A percentile compares a stretch with the other conserved stretches of the same genome.
These are phyloP conservation scores for Alternaria viburni DNA, from an alignment of 2,329 filamentous ascomycete genomes.

Conservation along the genomic window DNA sequence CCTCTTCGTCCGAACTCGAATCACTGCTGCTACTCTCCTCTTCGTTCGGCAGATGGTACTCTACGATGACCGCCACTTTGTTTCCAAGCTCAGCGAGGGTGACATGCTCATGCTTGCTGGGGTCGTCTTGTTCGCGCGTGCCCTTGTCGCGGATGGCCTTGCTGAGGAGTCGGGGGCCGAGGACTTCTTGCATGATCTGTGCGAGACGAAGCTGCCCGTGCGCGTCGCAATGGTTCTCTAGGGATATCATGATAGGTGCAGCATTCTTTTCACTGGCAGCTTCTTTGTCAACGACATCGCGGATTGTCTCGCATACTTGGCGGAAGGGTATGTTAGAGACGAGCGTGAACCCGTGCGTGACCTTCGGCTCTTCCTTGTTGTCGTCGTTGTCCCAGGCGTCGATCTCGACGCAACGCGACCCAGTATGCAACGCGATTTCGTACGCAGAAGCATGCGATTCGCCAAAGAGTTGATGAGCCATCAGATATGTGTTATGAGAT, in stretches of 20 bases:
- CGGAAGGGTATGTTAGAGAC: slow-evolving; percentile 71
- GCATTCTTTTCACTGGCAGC: slow-evolving; percentile 54
- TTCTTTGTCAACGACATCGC: slow-evolving; percentile 67
- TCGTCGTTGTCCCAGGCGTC: slow-evolving; percentile 73
- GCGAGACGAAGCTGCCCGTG: slow-evolving; percentile 67
- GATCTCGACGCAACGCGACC: slow-evolving; percentile 74
- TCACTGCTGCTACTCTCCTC: slow-evolving; percentile 47
- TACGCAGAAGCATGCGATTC: slow-evolving; percentile 68
- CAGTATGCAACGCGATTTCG: slow-evolving; percentile 65
- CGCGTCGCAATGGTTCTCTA: slow-evolving; percentile 70
- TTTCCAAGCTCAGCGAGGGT: slow-evolving; percentile 64
- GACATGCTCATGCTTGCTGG: slow-evolving; percentile 57
- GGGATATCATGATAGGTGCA: slow-evolving; percentile 67
- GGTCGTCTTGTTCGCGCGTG: slow-evolving; percentile 60
- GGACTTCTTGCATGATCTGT: slow-evolving; percentile 70
- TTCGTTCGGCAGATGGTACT: slow-evolving; percentile 67
- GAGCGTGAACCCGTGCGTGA: slow-evolving; percentile 73
- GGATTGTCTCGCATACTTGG: slow-evolving; percentile 68
- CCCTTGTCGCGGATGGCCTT: slow-evolving; percentile 64
- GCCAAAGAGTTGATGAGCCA: slow-evolving; percentile 73
- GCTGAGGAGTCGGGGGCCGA: slow-evolving; percentile 65
- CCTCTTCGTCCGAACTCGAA: slow-evolving; percentile 47
- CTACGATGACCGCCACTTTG: slow-evolving; percentile 71
- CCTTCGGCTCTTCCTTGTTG: slow-evolving; percentile 68
- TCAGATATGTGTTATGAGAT: slow-evolving; percentile 75